Evolutionary conservation across 208 protist genomes (phyloP).

Genomic region (Leishmania gerbilli): DNA sequence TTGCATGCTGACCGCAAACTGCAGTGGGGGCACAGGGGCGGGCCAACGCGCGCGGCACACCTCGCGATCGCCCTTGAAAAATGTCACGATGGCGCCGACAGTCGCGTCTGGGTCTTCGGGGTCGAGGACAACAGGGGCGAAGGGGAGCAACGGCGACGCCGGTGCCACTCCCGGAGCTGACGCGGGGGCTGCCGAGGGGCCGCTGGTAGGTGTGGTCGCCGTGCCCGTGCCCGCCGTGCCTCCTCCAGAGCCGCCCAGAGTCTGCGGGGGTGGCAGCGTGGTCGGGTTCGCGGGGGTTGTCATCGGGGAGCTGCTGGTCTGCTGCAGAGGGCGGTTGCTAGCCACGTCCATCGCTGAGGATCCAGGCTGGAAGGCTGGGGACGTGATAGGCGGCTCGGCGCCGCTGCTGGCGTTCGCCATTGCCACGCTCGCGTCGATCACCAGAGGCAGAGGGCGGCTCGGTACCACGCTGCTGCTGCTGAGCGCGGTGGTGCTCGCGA

Average conservation of each 20-base stretch:
- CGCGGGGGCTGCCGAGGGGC: conserved; percentile 8
- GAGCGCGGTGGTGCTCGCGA: conserved; percentile 8
- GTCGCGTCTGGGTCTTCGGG: conserved; percentile 31
- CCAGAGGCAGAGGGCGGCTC: neutral
- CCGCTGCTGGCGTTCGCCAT: conserved; percentile 10
- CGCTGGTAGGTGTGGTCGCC: conserved; percentile 7
- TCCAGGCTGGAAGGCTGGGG: conserved; percentile 24
- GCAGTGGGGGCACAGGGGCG: conserved; percentile 66
- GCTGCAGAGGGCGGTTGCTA: conserved; percentile 1
- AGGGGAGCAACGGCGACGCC: conserved; percentile 22
- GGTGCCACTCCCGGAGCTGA: conserved; percentile 6
- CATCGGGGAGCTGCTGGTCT: conserved; percentile 1
- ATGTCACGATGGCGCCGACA: conserved; percentile 51
- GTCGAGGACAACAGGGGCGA: conserved; percentile 22
- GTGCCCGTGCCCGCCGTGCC: neutral
- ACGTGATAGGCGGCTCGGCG: conserved; percentile 22
- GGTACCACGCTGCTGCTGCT: neutral
- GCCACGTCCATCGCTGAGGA: conserved; percentile 19
- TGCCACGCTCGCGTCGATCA: neutral
- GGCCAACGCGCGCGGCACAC: conserved; percentile 66
- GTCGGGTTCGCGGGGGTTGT: conserved; percentile 2
- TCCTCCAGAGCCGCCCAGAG: conserved; percentile 1
- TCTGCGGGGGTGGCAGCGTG: neutral
- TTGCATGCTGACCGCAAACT: conserved; percentile 85
- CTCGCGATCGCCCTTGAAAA: conserved; percentile 39